Base-by-base conservation (phyloP, 352 stramenopile genomes). In the Globisporangium uncinulatum region DNA sequence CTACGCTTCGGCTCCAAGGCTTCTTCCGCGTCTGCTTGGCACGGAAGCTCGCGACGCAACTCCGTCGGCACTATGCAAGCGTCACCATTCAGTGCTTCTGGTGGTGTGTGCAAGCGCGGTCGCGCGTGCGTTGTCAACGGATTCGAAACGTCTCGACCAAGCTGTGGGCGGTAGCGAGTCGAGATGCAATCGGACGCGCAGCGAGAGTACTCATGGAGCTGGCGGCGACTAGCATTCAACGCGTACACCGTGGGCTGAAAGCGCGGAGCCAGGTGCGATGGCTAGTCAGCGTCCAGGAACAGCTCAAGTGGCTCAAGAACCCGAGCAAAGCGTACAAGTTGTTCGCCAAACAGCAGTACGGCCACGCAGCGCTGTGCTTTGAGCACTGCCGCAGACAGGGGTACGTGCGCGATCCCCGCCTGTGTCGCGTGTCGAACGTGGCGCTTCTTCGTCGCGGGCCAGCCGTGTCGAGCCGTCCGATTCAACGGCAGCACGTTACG, bases 311-410 rank as follows among this genome's bases (percentile, higher is more conserved):
- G 79, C 63, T 65, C 21, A 64, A 62, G 29, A 86, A 89, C 34
- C 76, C 76, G 2, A 79, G 72, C 44, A 83, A 76, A 52, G 76
- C 68, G 0, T 75, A 70, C 31, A 54, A 66, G 42, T 65, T 75
- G 20, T 83, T 84, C 45, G 45, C 58, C 0, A 43, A 59, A 2
- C 67, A 65, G 17, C 66, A 64, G 31, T 86, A 83, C 31, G 43
- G 69, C 10, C 63, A 71, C 45, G 76, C 79, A 4, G 74, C 76
- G 1, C 61, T 87, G 39, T 70, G 70, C 36, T 58, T 89, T 15
- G 76, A 89, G 41, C 69, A 57, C 6, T 86, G 76, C 21, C 70
- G 73, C 17, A 63, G 62, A 1, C 66, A 89, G 51, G 79, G 74
- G 7, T 68, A 72, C 15, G 75, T 66, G 34, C 8, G 54, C 17